These are phyloP conservation scores for Anisodus tanguticus DNA, from an alignment of 257 asterid genomes.

Conservation along the genomic window DNA sequence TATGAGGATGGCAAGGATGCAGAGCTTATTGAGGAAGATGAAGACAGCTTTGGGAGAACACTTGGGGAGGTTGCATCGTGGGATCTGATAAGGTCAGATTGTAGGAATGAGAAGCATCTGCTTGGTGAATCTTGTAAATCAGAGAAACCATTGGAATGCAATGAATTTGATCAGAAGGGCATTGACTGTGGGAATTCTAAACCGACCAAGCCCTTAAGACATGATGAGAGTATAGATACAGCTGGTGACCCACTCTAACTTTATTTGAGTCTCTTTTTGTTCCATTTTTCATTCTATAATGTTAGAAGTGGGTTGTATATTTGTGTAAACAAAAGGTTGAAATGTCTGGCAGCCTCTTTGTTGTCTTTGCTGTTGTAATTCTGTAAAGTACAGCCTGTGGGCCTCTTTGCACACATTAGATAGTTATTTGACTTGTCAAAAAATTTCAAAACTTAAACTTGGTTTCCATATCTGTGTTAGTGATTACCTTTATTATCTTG, in stretches of 20 bases:
- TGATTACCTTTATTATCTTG: not conserved
- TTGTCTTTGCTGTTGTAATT: conserved; percentile 43
- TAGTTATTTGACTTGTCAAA: conserved; percentile 38
- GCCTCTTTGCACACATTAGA: conserved; percentile 53
- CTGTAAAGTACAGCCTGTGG: conserved; percentile 50
- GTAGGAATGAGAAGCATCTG: conserved; percentile 71
- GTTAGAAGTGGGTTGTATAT: conserved; percentile 60
- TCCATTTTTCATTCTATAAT: conserved; percentile 40
- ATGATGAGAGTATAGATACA: conserved; percentile 64
- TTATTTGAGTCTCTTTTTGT: conserved; percentile 39
- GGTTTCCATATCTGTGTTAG: conserved; percentile 24
- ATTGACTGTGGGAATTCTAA: conserved; percentile 58
- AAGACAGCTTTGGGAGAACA: conserved; percentile 94
- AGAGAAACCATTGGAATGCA: conserved; percentile 84
- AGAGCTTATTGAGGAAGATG: conserved; percentile 90
- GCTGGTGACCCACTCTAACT: conserved; percentile 69
- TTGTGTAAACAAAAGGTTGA: conserved; percentile 47
- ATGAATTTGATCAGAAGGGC: conserved; percentile 75
- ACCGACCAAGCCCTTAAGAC: conserved; percentile 47
- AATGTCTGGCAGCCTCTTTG: conserved; percentile 40
- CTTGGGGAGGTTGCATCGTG: conserved; percentile 97
- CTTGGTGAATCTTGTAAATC: conserved; percentile 78
- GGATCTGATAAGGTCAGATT: conserved; percentile 78
- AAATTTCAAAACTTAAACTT: conserved; percentile 32
- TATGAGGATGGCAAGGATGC: conserved; percentile 82